A percentile compares a stretch with the other conserved stretches of the same genome.
These are phyloP conservation scores for Phylloporus sp. DNA, from an alignment of 768 basidiomycete species.

Conservation along the genomic window DNA sequence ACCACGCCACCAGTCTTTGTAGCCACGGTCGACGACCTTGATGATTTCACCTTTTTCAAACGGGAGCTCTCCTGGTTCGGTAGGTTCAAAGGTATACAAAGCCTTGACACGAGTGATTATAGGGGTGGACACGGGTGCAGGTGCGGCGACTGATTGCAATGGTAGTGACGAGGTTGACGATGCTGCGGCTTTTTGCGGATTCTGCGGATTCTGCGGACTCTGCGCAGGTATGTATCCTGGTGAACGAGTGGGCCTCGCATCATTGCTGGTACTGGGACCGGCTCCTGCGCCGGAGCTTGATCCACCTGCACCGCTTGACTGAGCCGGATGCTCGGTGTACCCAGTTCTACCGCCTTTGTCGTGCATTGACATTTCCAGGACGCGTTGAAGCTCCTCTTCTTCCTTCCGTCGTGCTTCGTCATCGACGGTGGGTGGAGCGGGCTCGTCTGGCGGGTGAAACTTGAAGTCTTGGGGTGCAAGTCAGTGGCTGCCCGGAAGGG, in stretches of 20 bases:
- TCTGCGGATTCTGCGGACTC: conserved; percentile 47
- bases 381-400: conserved; percentile 92
- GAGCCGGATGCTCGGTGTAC: conserved; percentile 45
- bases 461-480: conserved; percentile 51
- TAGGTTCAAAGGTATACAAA: conserved; percentile 81
- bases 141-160: conserved; percentile 14
- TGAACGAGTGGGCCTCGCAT: conserved; percentile 37
- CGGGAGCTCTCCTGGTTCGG: conserved; percentile 83
- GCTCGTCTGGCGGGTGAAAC: conserved; percentile 57
- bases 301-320: conserved; percentile 34
- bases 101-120: conserved; percentile 84
- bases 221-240: conserved; percentile 57
- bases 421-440: conserved; percentile 64
- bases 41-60: conserved; percentile 93
- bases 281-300: conserved; percentile 21
- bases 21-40: conserved; percentile 90
- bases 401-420: conserved; percentile 80
- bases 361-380: conserved; percentile 86
- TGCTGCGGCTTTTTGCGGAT: conserved; percentile 32
- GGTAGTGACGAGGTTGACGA: conserved; percentile 28
- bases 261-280: conserved; percentile 21
- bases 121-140: conserved; percentile 16
- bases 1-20: conserved; percentile 97
- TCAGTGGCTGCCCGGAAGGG: conserved; percentile 10
- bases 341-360: conserved; percentile 77